phyloP scores from a whole-genome alignment of 2,329 filamentous ascomycete species.

The Colletotrichum sp. region DNA sequence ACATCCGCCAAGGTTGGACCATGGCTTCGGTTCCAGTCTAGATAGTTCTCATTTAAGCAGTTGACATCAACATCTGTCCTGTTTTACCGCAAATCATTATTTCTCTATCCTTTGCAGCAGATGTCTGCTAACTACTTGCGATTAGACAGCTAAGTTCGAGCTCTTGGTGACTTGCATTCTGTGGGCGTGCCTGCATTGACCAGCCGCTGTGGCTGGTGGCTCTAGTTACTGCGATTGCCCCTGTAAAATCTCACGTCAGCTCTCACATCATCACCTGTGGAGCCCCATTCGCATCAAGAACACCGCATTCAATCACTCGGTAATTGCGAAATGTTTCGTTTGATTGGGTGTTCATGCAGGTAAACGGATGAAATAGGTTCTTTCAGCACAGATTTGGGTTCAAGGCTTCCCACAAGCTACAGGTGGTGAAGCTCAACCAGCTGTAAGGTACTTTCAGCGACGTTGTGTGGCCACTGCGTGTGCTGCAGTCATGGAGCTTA shows the following conservation, averaged over 20 bases:
- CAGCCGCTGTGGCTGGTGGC: neutral
- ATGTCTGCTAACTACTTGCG: neutral
- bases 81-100: neutral
- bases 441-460: neutral
- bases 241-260: neutral
- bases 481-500: neutral
- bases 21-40: neutral
- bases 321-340: neutral
- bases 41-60: neutral
- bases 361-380: neutral
- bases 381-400: neutral
- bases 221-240: neutral
- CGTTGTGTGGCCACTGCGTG: neutral
- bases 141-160: neutral
- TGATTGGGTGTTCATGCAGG: neutral
- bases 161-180: neutral
- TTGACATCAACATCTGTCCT: neutral
- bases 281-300: neutral
- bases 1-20: conserved; percentile 3
- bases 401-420: neutral
- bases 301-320: neutral
- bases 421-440: neutral
- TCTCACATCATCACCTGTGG: neutral
- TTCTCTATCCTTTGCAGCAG: neutral
- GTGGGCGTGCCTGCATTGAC: neutral